These are phyloP conservation scores for Rhodotorula sp. DNA, from an alignment of 1,284 basidiomycete species.

Conservation along the genomic window DNA sequence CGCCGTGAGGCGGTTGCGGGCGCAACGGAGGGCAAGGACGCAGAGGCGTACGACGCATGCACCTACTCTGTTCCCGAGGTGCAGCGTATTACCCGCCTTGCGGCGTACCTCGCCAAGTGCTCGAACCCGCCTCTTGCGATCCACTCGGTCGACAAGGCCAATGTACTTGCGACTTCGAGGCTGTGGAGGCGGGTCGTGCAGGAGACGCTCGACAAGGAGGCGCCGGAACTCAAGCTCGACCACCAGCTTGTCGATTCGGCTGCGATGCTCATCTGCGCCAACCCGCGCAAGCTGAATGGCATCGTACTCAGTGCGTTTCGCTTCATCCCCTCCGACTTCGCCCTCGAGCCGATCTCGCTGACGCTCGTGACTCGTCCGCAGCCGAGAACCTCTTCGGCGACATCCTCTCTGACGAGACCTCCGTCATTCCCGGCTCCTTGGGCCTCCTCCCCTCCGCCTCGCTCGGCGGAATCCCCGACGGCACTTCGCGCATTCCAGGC, in stretches of 20 bases:
- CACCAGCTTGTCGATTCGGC: conserved; percentile 92
- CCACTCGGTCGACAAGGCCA: conserved; percentile 97
- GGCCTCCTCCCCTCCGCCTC: conserved; percentile 95
- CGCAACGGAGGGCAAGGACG: conserved; percentile 53
- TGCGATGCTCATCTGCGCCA: conserved; percentile 91
- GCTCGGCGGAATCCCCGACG: conserved; percentile 81
- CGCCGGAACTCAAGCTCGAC: conserved; percentile 77
- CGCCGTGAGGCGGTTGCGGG: conserved; percentile 70
- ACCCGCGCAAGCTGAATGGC: conserved; percentile 91
- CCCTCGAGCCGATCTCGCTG: not conserved
- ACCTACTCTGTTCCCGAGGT: conserved; percentile 89
- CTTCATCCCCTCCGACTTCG: not conserved
- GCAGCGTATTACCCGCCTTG: conserved; percentile 91
- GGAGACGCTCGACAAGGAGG: conserved; percentile 76
- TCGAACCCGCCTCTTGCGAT: conserved; percentile 81
- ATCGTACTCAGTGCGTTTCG: conserved; percentile 65
- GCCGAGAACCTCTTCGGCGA: conserved; percentile 94
- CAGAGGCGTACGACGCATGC: conserved; percentile 67
- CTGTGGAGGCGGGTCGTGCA: conserved; percentile 91
- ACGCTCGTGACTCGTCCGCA: conserved; percentile 4
- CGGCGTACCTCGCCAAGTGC: conserved; percentile 84
- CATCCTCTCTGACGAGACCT: conserved; percentile 75
- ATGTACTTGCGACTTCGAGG: conserved; percentile 91
- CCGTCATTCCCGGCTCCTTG: conserved; percentile 95
- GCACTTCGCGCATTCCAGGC: conserved; percentile 65